Conservation (phyloP, 2,329 filamentous ascomycete genomes). For the Aspergillus unguis region DNA sequence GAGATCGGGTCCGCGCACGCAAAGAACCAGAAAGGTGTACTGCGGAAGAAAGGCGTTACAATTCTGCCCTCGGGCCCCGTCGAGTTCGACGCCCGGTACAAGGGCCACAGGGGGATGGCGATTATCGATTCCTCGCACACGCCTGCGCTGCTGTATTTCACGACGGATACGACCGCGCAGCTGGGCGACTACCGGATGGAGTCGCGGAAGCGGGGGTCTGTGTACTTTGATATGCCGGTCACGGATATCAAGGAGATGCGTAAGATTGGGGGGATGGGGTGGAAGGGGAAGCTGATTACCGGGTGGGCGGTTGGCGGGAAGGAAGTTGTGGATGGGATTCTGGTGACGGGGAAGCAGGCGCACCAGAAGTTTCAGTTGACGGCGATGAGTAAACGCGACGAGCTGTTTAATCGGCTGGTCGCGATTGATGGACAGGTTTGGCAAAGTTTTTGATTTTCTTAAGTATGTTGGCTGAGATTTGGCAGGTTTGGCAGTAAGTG, state of each 20-base stretch:
- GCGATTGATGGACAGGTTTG: constrained; percentile 79
- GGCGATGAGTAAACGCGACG: constrained; percentile 68
- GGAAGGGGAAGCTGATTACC: constrained; percentile 80
- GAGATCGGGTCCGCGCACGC: constrained; percentile 58
- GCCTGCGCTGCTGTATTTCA: constrained; percentile 58
- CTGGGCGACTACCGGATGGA: constrained; percentile 50
- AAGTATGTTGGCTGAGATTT: not conserved
- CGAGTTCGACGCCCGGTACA: constrained; percentile 68
- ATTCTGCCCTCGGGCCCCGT: constrained; percentile 56
- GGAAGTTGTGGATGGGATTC: constrained; percentile 71
- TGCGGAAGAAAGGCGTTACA: constrained; percentile 61
- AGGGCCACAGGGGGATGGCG: constrained; percentile 68
- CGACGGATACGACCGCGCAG: constrained; percentile 36
- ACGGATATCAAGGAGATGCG: constrained; percentile 69
- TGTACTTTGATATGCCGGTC: constrained; percentile 67
- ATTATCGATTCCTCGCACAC: constrained; percentile 56
- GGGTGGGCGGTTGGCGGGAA: constrained; percentile 69
- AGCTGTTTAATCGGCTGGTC: constrained; percentile 77
- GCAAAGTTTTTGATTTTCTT: constrained; percentile 30
- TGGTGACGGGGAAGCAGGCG: constrained; percentile 57
- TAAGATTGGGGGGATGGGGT: constrained; percentile 77
- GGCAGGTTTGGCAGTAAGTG: constrained; percentile 1
- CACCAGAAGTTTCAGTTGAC: constrained; percentile 62
- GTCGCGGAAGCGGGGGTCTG: constrained; percentile 50
- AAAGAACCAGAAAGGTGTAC: constrained; percentile 65